phyloP scores from a whole-genome alignment of 2,329 filamentous ascomycete species.

The Aschersonia sp. region DNA sequence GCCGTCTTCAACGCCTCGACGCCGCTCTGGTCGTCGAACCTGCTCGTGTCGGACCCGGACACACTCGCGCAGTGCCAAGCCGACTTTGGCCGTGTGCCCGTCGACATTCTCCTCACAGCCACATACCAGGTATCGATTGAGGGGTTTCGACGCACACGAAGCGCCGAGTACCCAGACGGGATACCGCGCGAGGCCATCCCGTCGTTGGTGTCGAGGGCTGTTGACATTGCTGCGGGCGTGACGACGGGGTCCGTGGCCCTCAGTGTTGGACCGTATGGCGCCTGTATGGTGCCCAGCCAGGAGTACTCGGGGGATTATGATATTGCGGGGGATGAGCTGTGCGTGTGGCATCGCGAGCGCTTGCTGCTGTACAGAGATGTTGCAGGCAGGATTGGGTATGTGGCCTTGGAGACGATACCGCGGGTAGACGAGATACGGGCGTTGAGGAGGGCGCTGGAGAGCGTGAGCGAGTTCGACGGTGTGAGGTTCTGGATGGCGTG shows the following conservation, averaged over 20 bases:
- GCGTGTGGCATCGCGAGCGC: slow-evolving; percentile 42
- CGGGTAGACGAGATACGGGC: slow-evolving; percentile 47
- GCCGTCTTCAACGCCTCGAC: slow-evolving; percentile 34
- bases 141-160: slow-evolving; percentile 38
- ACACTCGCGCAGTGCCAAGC: slow-evolving; percentile 40
- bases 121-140: slow-evolving; percentile 50
- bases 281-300: slow-evolving; percentile 49
- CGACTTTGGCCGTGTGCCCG: slow-evolving; percentile 40
- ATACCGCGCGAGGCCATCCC: slow-evolving; percentile 24
- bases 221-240: slow-evolving; percentile 19
- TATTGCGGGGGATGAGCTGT: slow-evolving; percentile 25
- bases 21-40: slow-evolving; percentile 55
- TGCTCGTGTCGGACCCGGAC: slow-evolving; percentile 38
- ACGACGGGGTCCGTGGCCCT: slow-evolving; percentile 28
- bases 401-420: slow-evolving; percentile 54
- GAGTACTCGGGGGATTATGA: slow-evolving; percentile 53
- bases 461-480: slow-evolving; percentile 10
- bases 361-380: slow-evolving; percentile 33
- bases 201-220: slow-evolving; percentile 26
- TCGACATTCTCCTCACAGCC: slow-evolving; percentile 50
- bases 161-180: slow-evolving; percentile 24
- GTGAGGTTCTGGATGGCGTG: slow-evolving; percentile 46
- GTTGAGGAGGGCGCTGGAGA: slow-evolving; percentile 29
- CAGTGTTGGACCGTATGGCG: slow-evolving; percentile 52
- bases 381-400: slow-evolving; percentile 28